These are phyloP conservation scores for Salix suchowensis DNA, from an alignment of 345 rosid species.

Conservation along the genomic window DNA sequence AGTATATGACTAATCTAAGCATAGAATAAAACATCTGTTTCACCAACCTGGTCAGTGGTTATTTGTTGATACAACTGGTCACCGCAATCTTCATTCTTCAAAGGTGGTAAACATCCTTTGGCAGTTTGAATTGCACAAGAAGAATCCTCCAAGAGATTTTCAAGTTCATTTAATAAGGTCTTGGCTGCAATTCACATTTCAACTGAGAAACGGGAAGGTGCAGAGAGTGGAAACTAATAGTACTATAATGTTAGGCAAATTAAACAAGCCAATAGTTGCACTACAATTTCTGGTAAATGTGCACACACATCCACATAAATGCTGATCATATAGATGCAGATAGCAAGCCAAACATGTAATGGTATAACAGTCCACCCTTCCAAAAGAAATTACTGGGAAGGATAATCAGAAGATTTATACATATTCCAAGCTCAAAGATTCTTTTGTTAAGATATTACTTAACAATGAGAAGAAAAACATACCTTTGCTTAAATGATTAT, in stretches of 20 bases:
- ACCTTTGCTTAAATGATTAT: slow-evolving; percentile 55
- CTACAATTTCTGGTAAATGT: no score
- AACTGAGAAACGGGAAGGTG: background rate
- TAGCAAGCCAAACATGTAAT: slow-evolving; percentile 1
- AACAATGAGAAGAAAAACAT: background rate
- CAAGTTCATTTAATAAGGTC: slow-evolving; percentile 48
- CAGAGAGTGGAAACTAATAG: background rate
- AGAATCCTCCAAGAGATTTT: slow-evolving; percentile 46
- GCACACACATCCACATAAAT: no score
- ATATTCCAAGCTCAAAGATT: background rate
- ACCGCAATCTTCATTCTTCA: slow-evolving; percentile 20
- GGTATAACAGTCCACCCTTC: background rate
- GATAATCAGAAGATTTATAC: background rate
- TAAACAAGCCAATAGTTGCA: background rate
- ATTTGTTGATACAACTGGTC: slow-evolving; percentile 26
- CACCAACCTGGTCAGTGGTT: slow-evolving; percentile 41
- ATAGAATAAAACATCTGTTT: background rate
- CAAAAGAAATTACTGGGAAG: background rate
- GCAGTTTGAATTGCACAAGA: slow-evolving; percentile 34
- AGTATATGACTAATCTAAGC: background rate
- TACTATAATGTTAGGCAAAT: no score
- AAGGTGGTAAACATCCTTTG: slow-evolving; percentile 21
- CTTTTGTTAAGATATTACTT: background rate
- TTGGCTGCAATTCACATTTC: slow-evolving; percentile 38
- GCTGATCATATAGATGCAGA: background rate